Base-by-base conservation (phyloP, 2,329 filamentous ascomycete species). In the Talaromyces islandicus region DNA sequence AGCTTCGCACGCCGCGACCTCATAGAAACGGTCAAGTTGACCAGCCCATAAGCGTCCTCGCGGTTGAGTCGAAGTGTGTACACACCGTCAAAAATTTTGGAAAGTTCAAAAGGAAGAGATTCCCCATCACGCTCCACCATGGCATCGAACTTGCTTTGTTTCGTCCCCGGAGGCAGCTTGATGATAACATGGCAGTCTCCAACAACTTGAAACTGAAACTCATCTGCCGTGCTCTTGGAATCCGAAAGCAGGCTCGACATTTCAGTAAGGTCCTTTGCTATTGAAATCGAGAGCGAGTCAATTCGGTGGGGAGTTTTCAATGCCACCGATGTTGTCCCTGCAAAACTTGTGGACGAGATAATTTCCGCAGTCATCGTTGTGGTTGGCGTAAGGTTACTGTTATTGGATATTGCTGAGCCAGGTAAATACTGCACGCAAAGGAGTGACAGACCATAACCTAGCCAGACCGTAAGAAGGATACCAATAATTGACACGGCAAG, bases 171-270 rank as follows among this genome's bases (percentile, higher is more conserved):
- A 7, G 81, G 80, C 9, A 81, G 78, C 50, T 78, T 79, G 55
- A 85, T 74, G 50, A 82, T 69, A 59, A 85, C 78, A 64, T 84
- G 80, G 54, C 78, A 77, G 62, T 83, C 79, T 5, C 80, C 81
- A 62, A 83, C 75, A n/a, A 79, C 75, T 61, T 82, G 77, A n/a
- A 84, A 73, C 60, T 82, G 78, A 66, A 83, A 84, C 11, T 71
- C 69, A 43, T 76, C 73, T 3, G 71, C 70, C 17, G 73, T 69
- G 21, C 69, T 71, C 12, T 61, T 58, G 25, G 63, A 59, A 25
- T 66, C 64, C 12, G 63, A 58, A 29, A 64, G 63, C 35, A 67
- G 66, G 25, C 66, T 66, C 17, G 64, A 64, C 41, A 69, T 65
- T 17, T 64, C 64, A 24, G 68, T 65, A 10, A 70, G 60, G 24